Evolutionary conservation across 371 early-diverging fungal genomes (phyloP).

Genomic region (Entomophthora muscae): DNA sequence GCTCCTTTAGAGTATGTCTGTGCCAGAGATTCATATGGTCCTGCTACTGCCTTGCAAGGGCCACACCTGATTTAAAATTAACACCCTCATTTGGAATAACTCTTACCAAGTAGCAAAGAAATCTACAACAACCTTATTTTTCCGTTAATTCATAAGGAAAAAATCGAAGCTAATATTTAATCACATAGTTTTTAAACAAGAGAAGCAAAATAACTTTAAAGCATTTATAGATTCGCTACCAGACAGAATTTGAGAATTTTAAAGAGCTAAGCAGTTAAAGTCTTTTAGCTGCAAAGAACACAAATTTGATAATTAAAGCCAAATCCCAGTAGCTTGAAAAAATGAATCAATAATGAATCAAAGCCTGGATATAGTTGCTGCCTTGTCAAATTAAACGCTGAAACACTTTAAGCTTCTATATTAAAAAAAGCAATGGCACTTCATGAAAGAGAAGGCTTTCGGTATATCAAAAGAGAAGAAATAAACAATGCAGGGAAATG

Average conservation of each 20-base stretch:
- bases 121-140: constrained; percentile 9
- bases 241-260: not conserved
- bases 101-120: constrained; percentile 11
- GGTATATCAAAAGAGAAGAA: no score
- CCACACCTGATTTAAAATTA: constrained; percentile 9
- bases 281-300: not conserved
- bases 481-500: no score
- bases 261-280: not conserved
- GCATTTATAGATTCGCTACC: not conserved
- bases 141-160: not conserved
- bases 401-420: no score
- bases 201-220: no score
- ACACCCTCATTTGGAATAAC: not conserved
- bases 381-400: no score
- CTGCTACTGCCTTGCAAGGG: constrained; percentile 9
- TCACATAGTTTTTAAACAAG: no score
- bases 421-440: no score
- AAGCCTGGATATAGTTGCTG: no score
- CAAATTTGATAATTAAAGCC: no score
- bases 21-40: constrained; percentile 4
- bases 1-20: constrained; percentile 9
- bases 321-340: no score
- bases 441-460: no score
- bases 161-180: not conserved
- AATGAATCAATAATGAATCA: no score